Base-by-base conservation (phyloP, 75 land plant genomes). In the Azolla pinnata region DNA sequence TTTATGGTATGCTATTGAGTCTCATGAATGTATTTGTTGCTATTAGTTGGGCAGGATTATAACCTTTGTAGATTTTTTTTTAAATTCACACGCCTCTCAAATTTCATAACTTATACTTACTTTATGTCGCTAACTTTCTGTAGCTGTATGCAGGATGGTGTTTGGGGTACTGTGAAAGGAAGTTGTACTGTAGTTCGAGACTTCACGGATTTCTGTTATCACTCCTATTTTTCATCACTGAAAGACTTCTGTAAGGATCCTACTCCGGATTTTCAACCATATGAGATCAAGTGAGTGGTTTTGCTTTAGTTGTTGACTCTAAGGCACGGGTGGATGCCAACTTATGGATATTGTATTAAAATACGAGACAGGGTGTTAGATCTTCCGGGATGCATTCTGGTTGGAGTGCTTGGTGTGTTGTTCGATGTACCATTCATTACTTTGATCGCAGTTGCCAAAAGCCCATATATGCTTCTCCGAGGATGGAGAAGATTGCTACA, bases 131-230 rank as follows among this genome's bases (percentile, higher is more conserved):
- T n/a, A n/a, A n/a, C n/a, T n/a, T n/a, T n/a, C n/a, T n/a, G n/a
- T n/a, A n/a, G n/a, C n/a, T n/a, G n/a, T n/a, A n/a, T 52, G 29
- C 72, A 77, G 98, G 98, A 93, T 74, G 98, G 98, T 19, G 67
- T 76, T 25, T 76, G 55, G 71, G 70, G 71, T 51, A 81, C 85
- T 0, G 47, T 85, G 16, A 64, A 62, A 56, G 85, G 79, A 67
- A 79, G 81, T 59, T 93, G 87, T 58, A 88, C 85, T 31, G 67
- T 64, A 12, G 96, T 93, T 18, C 75, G 77, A 5, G 98, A 93
- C 63, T 83, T 89, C 60, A 75, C 71, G 17, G 98, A 93, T 62
- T 70, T 88, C 42, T 78, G 82, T 57, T 93, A 77, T 63, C 96
- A 93, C 61, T 88, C 98, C 2, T 81, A 83, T 67, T 83, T 75